phyloP scores from a whole-genome alignment of 371 early-diverging fungal genomes.

The Mortierella sp. region DNA sequence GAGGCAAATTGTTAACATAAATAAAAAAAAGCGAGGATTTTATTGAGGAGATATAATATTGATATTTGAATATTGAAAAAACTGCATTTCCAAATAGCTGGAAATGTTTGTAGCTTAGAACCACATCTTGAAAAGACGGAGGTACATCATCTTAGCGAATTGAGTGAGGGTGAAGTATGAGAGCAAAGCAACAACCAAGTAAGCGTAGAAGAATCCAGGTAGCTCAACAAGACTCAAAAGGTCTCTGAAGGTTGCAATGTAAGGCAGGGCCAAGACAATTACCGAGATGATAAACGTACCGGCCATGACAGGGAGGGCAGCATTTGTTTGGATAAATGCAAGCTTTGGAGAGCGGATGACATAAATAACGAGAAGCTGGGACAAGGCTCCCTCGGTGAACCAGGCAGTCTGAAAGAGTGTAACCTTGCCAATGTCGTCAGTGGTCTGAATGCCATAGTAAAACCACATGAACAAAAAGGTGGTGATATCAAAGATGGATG shows the following conservation, averaged over 20 bases:
- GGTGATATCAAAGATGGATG: constrained; percentile 57
- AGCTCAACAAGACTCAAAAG: constrained; percentile 31
- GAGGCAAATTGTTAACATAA: no score
- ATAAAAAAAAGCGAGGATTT: no score
- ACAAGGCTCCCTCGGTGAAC: constrained; percentile 58
- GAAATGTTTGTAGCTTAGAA: constrained; percentile 23
- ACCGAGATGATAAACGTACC: constrained; percentile 22
- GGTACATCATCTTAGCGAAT: constrained; percentile 30
- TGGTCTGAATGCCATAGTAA: constrained; percentile 45
- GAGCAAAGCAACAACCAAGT: constrained; percentile 38
- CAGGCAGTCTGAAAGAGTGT: constrained; percentile 57
- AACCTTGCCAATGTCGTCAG: constrained; percentile 30
- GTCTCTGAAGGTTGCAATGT: constrained; percentile 23
- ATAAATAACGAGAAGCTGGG: constrained; percentile 58
- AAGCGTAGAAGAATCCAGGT: constrained; percentile 48
- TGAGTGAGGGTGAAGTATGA: constrained; percentile 52
- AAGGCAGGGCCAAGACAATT: constrained; percentile 29
- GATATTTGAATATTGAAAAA: no score
- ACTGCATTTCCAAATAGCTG: no score
- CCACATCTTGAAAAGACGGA: constrained; percentile 30
- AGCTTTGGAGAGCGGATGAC: constrained; percentile 60
- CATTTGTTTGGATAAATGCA: constrained; percentile 51
- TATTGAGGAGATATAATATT: no score
- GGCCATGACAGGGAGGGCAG: constrained; percentile 35
- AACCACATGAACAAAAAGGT: constrained; percentile 57